Evolutionary conservation across 169 alveolate species (phyloP), one percentile per base, ranked within the genome.

Genomic region (Plasmodium cynomolgi): DNA sequence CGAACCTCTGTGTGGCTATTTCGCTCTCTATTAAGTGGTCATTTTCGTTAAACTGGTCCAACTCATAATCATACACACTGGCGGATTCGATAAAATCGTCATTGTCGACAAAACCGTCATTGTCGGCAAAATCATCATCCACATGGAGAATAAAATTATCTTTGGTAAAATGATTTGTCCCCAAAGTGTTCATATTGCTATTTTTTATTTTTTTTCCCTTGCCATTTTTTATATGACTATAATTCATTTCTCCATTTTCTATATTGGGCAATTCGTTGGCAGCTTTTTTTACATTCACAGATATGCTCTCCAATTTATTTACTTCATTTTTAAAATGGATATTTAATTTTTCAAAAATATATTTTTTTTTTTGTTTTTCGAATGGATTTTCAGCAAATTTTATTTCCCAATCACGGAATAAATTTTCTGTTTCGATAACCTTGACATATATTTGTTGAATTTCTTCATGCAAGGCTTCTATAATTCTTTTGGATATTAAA

Each of bases 261-360:
- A 90, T 90, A 81, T 81, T 79, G 31, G 94, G 94, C 33, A 90
- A 80, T 68, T 90, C 94, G 74, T 80, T 90, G 44, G 94, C 94
- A 80, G 94, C 94, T 20, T 81, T 90, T 90, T 90, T 90, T 34
- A 90, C 94, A 80, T 90, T 90, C 11, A 90, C 29, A 20, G 94
- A 90, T 80, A 90, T 90, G 47, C 82, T 90, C 50, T 90, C 94
- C 73, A 90, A 33, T 90, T 90, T 90, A 68, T 79, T 90, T 39
- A 90, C 94, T 58, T 90, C 94, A 80, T 90, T 90, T 81, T 90
- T 90, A 90, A 90, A 90, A 90, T 90, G 94, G 26, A 90, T 90
- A 68, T 90, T 90, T 50, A 90, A 81, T 34, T 90, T 90, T 79
- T 90, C 94, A 81, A 90, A 90, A 2, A 90, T 90, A 90, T 90